phyloP scores from a whole-genome alignment of 2,329 filamentous ascomycete species.

The Pseudogymnoascus sp. region DNA sequence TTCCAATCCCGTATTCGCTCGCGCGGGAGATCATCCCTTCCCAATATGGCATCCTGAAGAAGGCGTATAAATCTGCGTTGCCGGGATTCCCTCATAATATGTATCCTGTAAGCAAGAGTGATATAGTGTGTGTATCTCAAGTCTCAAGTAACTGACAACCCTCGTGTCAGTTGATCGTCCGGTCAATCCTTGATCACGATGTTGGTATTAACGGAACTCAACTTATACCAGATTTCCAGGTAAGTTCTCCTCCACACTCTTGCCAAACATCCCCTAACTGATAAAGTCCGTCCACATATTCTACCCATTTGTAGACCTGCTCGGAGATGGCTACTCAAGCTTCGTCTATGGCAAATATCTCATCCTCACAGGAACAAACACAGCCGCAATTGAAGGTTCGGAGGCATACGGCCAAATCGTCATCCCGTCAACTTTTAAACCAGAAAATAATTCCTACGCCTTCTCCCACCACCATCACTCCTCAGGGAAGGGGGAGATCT shows the following conservation, averaged over 20 bases:
- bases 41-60: conserved; percentile 40
- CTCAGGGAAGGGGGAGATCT: neutral
- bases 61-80: conserved; percentile 38
- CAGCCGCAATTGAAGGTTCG: conserved; percentile 38
- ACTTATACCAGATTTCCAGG: conserved; percentile 13
- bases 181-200: conserved; percentile 17
- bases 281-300: conserved; percentile 40
- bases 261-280: conserved; percentile 20
- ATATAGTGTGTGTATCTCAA: no score
- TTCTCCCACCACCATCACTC: neutral
- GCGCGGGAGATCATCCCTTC: conserved; percentile 40
- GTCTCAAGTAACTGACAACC: neutral
- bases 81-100: conserved; percentile 41
- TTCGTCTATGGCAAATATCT: conserved; percentile 44
- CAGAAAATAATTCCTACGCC: neutral
- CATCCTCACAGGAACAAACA: conserved; percentile 31
- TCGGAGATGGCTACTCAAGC: conserved; percentile 40
- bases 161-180: conserved; percentile 14
- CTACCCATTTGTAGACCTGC: conserved; percentile 47
- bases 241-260: neutral
- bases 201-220: conserved; percentile 12
- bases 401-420: conserved; percentile 34
- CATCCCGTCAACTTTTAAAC: conserved; percentile 19
- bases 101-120: conserved; percentile 38
- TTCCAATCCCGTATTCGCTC: conserved; percentile 40